Evolutionary conservation across 2,329 filamentous ascomycete genomes (phyloP).

Genomic region (Coniochaeta sp.): DNA sequence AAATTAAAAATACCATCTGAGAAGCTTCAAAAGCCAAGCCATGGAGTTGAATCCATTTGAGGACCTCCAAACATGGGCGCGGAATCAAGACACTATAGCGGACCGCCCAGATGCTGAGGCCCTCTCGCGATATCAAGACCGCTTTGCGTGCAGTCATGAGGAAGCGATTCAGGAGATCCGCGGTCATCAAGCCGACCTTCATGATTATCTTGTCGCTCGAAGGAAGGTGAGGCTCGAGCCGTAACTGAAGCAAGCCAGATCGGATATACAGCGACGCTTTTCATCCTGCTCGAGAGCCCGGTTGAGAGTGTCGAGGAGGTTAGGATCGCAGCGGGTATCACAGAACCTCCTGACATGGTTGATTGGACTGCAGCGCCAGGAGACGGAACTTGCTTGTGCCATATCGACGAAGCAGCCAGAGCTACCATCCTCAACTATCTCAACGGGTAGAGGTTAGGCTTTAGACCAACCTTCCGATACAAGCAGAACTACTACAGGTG

Average conservation of each 20-base stretch:
- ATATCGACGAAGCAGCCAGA: background rate
- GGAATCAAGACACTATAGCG: background rate
- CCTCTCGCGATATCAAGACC: background rate
- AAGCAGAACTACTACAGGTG: background rate
- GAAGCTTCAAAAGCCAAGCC: background rate
- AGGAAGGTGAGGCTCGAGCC: background rate
- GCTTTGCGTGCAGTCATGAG: background rate
- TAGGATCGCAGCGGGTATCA: background rate
- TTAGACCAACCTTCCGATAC: slow-evolving; percentile 10
- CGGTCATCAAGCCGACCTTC: background rate
- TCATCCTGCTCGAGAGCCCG: slow-evolving; percentile 2
- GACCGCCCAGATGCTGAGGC: background rate
- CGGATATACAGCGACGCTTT: background rate
- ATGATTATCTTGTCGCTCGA: background rate
- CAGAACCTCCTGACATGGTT: background rate
- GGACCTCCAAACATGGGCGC: background rate
- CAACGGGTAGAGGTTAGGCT: background rate
- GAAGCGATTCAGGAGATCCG: slow-evolving; percentile 1
- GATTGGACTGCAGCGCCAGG: background rate
- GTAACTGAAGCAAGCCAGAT: background rate
- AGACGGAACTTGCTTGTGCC: background rate
- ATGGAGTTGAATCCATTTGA: background rate
- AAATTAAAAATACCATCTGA: background rate
- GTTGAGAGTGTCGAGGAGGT: background rate
- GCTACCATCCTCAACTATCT: slow-evolving; percentile 1